Base-by-base conservation (phyloP, 202 grass and related monocot genomes). In the Setaria viridis region DNA sequence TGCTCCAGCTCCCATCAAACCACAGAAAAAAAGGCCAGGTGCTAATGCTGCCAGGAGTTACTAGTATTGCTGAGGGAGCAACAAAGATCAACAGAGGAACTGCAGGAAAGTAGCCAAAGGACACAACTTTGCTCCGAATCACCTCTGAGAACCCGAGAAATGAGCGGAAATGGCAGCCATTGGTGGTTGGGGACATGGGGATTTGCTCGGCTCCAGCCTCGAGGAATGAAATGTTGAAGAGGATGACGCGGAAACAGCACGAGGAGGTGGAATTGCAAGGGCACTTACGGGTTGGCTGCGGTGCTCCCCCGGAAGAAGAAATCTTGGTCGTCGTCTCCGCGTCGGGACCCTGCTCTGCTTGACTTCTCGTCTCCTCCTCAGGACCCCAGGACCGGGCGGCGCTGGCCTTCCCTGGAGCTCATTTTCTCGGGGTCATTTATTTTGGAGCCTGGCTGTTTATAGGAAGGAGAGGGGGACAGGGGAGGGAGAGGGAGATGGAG, bases 261-360 rank as follows among this genome's bases (percentile, higher is more conserved):
- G 41, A 20, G 66, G 45, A 35, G 35, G 34, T 20, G 53, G 19
- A 37, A 20, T 53, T 59, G 51, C 0, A 48, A 42, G 57, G 12
- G n/a, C 9, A 80, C 84, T 83, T 74, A 90, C 84, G 0, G 32
- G 3, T 15, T 15, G 58, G 79, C 10, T 14, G 59, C 12, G 80
- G 59, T 5, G 68, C 50, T 70, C 54, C 11, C 42, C 21, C 0
- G 13, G 49, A 67, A 80, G 84, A 84, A 16, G 58, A 80, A 80
- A 76, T 63, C 43, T 72, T 41, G 32, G 57, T 15, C 29, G 46
- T 72, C 43, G 60, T 63, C 29, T 64, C 64, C 67, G 25, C 56
- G 13, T n/a, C 48, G 0, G 68, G 62, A 21, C 11, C 56, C 73
- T 10, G 35, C 13, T 82, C 66, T 10, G 35, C 13, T 82, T 9